phyloP scores from a whole-genome alignment of 805 yeast genomes.

The Cyberlindnera petersonii region DNA sequence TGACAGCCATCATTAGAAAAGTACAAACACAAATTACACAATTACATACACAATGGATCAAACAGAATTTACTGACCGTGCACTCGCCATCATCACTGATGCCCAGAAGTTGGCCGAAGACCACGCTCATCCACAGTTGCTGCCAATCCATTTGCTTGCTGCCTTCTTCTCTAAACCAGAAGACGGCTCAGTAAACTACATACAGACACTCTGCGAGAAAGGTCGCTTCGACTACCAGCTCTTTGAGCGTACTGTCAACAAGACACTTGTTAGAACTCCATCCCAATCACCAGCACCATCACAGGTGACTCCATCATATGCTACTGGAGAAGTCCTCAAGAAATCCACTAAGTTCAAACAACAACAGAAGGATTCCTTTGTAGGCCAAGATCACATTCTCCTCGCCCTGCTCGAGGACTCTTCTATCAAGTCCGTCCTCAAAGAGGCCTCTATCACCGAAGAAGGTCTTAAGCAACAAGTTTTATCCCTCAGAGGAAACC shows the following conservation, averaged over 20 bases:
- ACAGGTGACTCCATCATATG: conserved; percentile 68
- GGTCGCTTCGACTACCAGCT: conserved; percentile 84
- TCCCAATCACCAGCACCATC: conserved; percentile 87
- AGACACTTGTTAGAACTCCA: conserved; percentile 77
- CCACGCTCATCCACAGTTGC: conserved; percentile 75
- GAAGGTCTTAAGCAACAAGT: conserved; percentile 77
- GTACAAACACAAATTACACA: conserved; percentile 1
- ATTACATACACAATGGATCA: conserved; percentile 35
- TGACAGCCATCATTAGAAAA: too few species aligned
- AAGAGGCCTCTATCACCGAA: conserved; percentile 62
- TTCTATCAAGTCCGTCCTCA: conserved; percentile 63
- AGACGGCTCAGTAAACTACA: conserved; percentile 56
- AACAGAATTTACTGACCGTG: conserved; percentile 90
- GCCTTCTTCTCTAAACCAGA: conserved; percentile 71
- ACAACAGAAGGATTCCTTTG: conserved; percentile 84
- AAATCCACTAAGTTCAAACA: conserved; percentile 74
- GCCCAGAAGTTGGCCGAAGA: conserved; percentile 83
- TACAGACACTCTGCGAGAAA: conserved; percentile 78
- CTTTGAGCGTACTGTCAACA: conserved; percentile 77
- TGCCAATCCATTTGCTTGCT: conserved; percentile 87
- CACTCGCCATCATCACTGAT: conserved; percentile 70
- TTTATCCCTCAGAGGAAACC: conserved; percentile 78
- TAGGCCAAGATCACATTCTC: conserved; percentile 92
- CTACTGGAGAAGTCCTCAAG: conserved; percentile 70
- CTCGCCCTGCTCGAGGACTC: conserved; percentile 81